phyloP scores from a whole-genome alignment of 129 eudicot species.

The Pseudognaphalium luteoalbum region DNA sequence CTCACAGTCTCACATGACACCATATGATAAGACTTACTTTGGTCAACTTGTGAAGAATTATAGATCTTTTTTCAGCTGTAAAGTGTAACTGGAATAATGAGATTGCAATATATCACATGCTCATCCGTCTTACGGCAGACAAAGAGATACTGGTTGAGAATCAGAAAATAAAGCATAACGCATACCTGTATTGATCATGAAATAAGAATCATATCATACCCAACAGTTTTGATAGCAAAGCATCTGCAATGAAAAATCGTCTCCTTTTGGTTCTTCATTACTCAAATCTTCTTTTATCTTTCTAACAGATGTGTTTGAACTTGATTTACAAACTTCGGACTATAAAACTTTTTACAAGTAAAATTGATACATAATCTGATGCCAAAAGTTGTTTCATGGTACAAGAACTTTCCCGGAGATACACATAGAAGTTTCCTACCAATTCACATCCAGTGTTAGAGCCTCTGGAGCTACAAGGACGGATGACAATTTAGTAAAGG shows the following conservation, averaged over 20 bases:
- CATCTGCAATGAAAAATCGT: conserved; percentile 23
- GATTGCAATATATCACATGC: background rate
- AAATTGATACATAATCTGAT: conserved; percentile 26
- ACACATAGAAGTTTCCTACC: conserved; percentile 46
- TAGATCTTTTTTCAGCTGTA: background rate
- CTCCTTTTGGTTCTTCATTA: conserved; percentile 20
- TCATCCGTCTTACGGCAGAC: background rate
- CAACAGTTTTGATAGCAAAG: conserved; percentile 17
- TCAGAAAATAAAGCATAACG: background rate
- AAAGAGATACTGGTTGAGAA: background rate
- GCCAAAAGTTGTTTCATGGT: conserved; percentile 16
- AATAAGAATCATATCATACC: conserved; percentile 8
- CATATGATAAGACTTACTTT: background rate
- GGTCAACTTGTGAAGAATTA: background rate
- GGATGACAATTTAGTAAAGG: conserved; percentile 70
- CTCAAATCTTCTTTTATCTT: conserved; percentile 18
- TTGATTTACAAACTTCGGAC: conserved; percentile 35
- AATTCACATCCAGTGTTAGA: conserved; percentile 72
- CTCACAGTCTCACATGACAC: background rate
- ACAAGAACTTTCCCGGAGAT: conserved; percentile 16
- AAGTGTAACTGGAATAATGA: background rate
- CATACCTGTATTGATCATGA: background rate
- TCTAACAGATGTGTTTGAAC: conserved; percentile 16
- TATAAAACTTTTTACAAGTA: conserved; percentile 34
- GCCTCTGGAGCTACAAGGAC: conserved; percentile 76